phyloP scores from a whole-genome alignment of 139 green algal genomes.

The Parachlorella kessleri region DNA sequence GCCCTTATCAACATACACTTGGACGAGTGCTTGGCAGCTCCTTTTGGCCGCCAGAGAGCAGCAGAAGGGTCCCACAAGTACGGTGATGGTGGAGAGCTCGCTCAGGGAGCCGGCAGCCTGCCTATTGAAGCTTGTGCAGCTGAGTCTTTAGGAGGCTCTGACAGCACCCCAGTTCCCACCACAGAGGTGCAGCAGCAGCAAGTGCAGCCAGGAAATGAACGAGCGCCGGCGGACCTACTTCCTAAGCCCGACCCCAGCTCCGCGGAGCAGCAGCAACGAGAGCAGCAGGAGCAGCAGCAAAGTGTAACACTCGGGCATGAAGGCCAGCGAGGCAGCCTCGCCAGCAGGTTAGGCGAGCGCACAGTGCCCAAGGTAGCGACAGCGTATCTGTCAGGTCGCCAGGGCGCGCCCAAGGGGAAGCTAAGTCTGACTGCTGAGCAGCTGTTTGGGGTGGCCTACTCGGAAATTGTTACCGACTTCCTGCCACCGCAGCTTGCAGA shows the following conservation, averaged over 20 bases:
- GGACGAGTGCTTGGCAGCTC: neutral
- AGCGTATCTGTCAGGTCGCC: neutral
- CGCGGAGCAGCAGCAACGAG: neutral
- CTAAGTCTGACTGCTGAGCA: neutral
- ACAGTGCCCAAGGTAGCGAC: neutral
- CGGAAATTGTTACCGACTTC: too few species aligned
- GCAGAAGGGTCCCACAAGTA: too few species aligned
- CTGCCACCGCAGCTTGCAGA: too few species aligned
- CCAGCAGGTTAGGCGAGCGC: neutral
- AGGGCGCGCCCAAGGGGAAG: neutral
- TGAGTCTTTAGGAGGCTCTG: too few species aligned
- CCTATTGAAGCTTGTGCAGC: too few species aligned
- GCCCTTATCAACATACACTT: neutral
- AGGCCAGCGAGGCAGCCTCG: neutral
- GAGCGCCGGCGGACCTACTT: too few species aligned
- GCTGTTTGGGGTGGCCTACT: neutral
- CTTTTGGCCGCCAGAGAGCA: too few species aligned
- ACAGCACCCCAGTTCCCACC: too few species aligned
- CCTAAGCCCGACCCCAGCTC: neutral
- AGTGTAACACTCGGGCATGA: neutral
- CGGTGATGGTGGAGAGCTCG: too few species aligned
- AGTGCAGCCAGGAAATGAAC: too few species aligned
- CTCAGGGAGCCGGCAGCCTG: too few species aligned
- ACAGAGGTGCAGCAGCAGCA: too few species aligned
- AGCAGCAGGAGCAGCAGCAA: neutral